Base-by-base conservation (phyloP, 192 early-diverging fungal genomes). In the Backusella liffmaniae region DNA sequence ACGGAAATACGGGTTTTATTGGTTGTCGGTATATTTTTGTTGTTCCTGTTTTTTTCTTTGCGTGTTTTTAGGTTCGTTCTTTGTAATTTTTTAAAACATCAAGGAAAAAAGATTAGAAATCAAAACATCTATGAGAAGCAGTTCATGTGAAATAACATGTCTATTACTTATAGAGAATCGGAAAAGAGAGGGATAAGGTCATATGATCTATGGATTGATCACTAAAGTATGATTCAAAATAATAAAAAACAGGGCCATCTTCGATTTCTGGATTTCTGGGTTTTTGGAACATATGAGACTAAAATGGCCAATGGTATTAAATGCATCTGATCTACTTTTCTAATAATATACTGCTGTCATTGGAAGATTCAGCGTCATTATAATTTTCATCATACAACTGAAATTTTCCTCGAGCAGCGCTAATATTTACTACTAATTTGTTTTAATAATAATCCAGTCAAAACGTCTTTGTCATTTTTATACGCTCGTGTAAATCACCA, bases 31-130 rank as follows among this genome's bases (percentile, higher is more conserved):
- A 10, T 59, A 59, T 26, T 29, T 62, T 62, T 53, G 5, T 62
- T 62, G 21, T 62, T 62, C 23, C 23, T 62, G 21, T 62, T 59
- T 59, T 59, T 59, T 12, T 26, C 49, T 6, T 51, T 59, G 18
- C 3, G n/a, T 56, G 21, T 44, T 16, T 10, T 23, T 56, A 56
- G 4, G 21, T 23, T 56, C 8, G 53, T 62, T 29, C 56, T 26
- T 29, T 62, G 12, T 26, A 29, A 62, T 26, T 4, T 26, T 26
- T 62, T 62, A 29, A 62, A 62, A 29, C 21, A 62, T 62, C 56
- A 62, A 59, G 56, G 56, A 62, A 62, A 62, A 62, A 62, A 13
- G 26, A 62, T 62, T 62, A 62, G 21, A 62, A 62, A 62, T 62
- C 56, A 62, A 62, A 62, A 62, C 26, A 62, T 26, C 23, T 26